A percentile compares a stretch with the other conserved stretches of the same genome.
phyloP scores from a whole-genome alignment of 202 grass and related monocot genomes.

The Bolboschoenoplectus hybrid region DNA sequence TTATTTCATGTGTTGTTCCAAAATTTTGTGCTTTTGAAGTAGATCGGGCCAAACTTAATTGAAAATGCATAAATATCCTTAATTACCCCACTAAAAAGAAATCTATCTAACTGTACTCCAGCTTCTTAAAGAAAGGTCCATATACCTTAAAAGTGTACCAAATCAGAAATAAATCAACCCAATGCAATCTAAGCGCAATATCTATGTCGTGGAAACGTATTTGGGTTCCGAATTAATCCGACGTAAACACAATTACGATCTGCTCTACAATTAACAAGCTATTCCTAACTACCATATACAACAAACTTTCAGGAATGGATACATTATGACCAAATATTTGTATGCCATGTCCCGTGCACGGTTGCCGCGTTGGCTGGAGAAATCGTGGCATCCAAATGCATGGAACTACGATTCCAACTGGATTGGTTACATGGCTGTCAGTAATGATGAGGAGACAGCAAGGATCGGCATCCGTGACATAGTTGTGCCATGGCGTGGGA shows the following conservation, averaged over 20 bases:
- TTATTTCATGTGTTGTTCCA: not conserved
- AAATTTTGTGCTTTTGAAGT: not conserved
- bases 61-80: not conserved
- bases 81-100: not conserved
- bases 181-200: not conserved
- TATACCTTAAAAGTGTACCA: not conserved
- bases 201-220: not conserved
- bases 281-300: not conserved
- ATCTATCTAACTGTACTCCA: not conserved
- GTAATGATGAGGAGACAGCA: conserved; percentile 43
- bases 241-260: not conserved
- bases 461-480: conserved; percentile 50
- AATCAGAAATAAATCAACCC: not conserved
- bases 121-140: not conserved
- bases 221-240: not conserved
- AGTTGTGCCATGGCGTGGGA: conserved; percentile 60
- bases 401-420: conserved; percentile 51
- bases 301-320: conserved; percentile 37
- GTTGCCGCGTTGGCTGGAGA: conserved; percentile 44
- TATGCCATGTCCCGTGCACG: conserved; percentile 45
- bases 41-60: not conserved
- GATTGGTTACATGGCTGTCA: conserved; percentile 57
- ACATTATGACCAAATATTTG: conserved; percentile 45
- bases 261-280: not conserved
- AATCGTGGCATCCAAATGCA: conserved; percentile 46